phyloP scores from a whole-genome alignment of 192 early-diverging fungal species.

The Pilaira anomala region DNA sequence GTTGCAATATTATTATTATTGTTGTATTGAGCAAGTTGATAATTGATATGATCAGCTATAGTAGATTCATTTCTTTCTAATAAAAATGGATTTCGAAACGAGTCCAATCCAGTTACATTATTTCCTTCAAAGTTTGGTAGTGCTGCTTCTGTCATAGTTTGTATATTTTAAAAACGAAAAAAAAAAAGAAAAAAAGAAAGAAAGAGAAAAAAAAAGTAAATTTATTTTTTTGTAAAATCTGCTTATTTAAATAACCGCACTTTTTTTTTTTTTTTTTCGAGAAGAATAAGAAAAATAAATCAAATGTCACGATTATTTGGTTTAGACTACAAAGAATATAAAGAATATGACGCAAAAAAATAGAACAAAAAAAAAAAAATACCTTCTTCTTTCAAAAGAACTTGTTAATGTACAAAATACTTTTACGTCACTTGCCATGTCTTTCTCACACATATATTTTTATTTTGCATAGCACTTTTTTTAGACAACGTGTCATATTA shows the following conservation, averaged over 20 bases:
- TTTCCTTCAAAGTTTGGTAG: background rate
- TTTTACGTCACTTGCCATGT: too few relatives aligned
- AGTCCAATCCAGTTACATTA: background rate
- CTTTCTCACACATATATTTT: too few relatives aligned
- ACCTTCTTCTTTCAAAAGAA: too few relatives aligned
- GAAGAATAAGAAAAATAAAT: background rate
- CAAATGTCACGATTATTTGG: too few relatives aligned
- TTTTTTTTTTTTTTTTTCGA: too few relatives aligned
- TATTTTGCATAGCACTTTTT: too few relatives aligned
- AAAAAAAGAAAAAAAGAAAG: background rate
- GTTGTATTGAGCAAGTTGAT: background rate
- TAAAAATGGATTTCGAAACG: conserved; percentile 7
- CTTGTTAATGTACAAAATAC: too few relatives aligned
- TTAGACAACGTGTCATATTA: too few relatives aligned
- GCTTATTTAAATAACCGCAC: conserved; percentile 1
- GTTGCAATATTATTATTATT: background rate
- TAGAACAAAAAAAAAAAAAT: too few relatives aligned
- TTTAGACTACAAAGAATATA: too few relatives aligned
- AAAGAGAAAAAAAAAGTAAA: background rate
- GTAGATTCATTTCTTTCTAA: background rate
- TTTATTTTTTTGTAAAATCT: background rate
- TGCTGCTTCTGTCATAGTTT: background rate
- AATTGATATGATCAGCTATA: conserved; percentile 12
- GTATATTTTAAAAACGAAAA: background rate
- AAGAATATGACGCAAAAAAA: too few relatives aligned